Evolutionary conservation across 805 yeast genomes (phyloP).

Genomic region (Wickerhamiella occidentalis): DNA sequence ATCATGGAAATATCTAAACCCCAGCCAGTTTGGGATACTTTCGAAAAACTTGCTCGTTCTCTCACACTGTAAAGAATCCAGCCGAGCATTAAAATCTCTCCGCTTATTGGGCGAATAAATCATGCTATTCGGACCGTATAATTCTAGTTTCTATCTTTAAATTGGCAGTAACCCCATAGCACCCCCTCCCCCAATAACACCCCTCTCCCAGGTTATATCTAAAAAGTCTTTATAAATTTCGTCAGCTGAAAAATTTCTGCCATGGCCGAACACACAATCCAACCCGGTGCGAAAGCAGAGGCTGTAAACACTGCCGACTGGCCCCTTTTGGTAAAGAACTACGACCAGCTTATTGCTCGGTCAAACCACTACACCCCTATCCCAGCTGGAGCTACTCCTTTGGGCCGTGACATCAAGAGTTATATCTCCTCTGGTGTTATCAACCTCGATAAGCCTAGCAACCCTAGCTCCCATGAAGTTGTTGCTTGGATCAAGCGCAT

Average conservation of each 20-base stretch:
- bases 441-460: slow-evolving; percentile 94
- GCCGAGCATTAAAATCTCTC: too few relatives aligned
- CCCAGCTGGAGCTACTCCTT: slow-evolving; percentile 89
- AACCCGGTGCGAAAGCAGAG: slow-evolving; percentile 70
- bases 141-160: too few relatives aligned
- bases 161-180: neutral
- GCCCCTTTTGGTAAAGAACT: slow-evolving; percentile 90
- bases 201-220: neutral
- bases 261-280: slow-evolving; percentile 55
- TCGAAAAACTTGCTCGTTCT: too few relatives aligned
- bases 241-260: slow-evolving; percentile 9
- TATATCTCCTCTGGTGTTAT: slow-evolving; percentile 92
- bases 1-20: too few relatives aligned
- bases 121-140: too few relatives aligned
- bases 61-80: too few relatives aligned
- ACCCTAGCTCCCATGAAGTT: slow-evolving; percentile 97
- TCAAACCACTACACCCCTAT: slow-evolving; percentile 96
- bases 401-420: slow-evolving; percentile 82
- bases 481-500: slow-evolving; percentile 99
- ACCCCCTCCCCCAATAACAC: neutral
- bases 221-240: neutral
- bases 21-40: too few relatives aligned
- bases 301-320: slow-evolving; percentile 82
- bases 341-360: slow-evolving; percentile 86
- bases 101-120: too few relatives aligned